These are phyloP conservation scores for Meyerozyma smithsonii DNA, from an alignment of 1,139 yeast genomes.

Conservation along the genomic window DNA sequence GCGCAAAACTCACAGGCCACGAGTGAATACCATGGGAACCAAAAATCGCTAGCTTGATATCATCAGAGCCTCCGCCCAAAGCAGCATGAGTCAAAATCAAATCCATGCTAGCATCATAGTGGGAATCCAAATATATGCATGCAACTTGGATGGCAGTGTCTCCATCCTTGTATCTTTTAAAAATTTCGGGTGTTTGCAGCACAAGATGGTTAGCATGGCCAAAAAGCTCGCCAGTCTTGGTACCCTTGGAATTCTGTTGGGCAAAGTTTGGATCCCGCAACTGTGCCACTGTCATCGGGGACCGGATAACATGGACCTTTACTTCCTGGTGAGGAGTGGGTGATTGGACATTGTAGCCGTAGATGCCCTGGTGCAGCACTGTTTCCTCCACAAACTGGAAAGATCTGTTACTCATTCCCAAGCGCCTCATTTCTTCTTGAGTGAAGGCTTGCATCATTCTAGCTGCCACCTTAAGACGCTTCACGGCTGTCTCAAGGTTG, in stretches of 20 bases:
- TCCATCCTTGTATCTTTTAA: conserved; percentile 11
- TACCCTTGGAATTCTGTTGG: conserved; percentile 77
- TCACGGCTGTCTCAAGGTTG: conserved; percentile 67
- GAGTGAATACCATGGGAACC: conserved; percentile 91
- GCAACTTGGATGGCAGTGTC: conserved; percentile 71
- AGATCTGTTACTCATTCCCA: conserved; percentile 75
- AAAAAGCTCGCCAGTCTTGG: conserved; percentile 69
- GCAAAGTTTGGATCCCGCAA: conserved; percentile 77
- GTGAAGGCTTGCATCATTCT: conserved; percentile 92
- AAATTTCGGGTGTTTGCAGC: conserved; percentile 28
- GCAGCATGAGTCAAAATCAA: conserved; percentile 89
- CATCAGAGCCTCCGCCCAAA: conserved; percentile 78
- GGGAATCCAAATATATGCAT: conserved; percentile 76
- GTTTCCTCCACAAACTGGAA: conserved; percentile 75
- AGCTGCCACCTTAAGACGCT: conserved; percentile 78
- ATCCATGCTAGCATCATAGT: conserved; percentile 61
- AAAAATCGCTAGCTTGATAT: conserved; percentile 76
- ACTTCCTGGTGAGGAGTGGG: conserved; percentile 56
- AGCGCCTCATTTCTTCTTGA: conserved; percentile 79
- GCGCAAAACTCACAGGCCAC: conserved; percentile 80
- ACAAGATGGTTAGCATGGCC: conserved; percentile 76
- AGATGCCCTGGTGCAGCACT: conserved; percentile 24
- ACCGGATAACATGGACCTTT: conserved; percentile 69
- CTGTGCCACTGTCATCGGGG: conserved; percentile 63
- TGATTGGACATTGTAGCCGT: conserved; percentile 31